Base-by-base conservation (phyloP, 2,329 filamentous ascomycete genomes). In the Pseudocercospora fijiensis region DNA sequence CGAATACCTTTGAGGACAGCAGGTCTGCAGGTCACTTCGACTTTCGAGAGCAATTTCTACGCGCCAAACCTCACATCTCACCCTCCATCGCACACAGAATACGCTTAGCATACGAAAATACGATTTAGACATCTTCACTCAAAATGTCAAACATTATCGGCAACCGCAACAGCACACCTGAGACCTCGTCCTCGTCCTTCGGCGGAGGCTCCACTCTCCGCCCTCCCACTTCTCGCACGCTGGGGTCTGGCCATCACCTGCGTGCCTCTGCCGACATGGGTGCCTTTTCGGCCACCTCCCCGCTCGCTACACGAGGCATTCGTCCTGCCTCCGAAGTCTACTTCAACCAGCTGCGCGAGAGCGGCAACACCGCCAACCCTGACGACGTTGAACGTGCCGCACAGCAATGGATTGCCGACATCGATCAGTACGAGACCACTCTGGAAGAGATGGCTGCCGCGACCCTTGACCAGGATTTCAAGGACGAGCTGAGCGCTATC, bases 381-480 rank as follows among this genome's bases (percentile, higher is more conserved):
- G 93, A 97, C 67, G 95, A 98, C 9, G 88, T 95, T 77, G 95
- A 98, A 77, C 94, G 93, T 79, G 90, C 94, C 69, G 92, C 94
- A 57, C 93, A 97, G 81, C 93, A 99, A 79, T 99, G 95, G 95
- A 94, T 99, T 73, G 92, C 94, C 61, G 95, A 99, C 74, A 98
- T 99, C 71, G 95, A 99, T 76, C 94, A 98, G 78, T 97, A 97
- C 74, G 95, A 99, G 83, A 96, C 89, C n/a, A 99, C 95, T 1
- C 80, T 99, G 74, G 95, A 98, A 79, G 95, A 99, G 77, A 99
- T 99, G 95, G 95, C 95, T 49, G 93, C 94, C 30, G 95, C 95
- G 27, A 98, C 95, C n/a, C 83, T 98, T 60, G 95, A 99, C 76
- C 95, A 99, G 81, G 95, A 99, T 76, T 99, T 99, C 84, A 99